Base-by-base conservation (phyloP, 2,329 filamentous ascomycete genomes). In the Epichloe elymi region DNA sequence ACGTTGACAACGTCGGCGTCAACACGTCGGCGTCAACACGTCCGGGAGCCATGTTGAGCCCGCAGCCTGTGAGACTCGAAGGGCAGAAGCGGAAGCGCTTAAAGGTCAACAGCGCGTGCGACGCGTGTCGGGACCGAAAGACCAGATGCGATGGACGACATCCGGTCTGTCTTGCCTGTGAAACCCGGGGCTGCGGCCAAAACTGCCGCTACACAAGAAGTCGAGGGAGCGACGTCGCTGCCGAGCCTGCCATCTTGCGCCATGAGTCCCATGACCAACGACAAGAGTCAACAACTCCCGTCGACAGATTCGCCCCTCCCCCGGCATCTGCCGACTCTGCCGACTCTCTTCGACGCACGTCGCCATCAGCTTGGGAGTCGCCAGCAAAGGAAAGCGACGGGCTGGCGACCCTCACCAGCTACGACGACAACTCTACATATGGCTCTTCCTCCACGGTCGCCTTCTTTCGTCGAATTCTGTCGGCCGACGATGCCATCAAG, bases 301-400 rank as follows among this genome's bases (percentile, higher is more conserved):
- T 20, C 35, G 37, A 42, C 17, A 15, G 3, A n/a, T 45, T 23
- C 3, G 19, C 12, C 11, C n/a, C 20, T 23, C 19, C 19, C 5
- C 38, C 48, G 7, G 10, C 35, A 11, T 39, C 41, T 11, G 20
- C 40, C 2, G 15, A 23, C 14, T 39, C 41, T 11, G 15, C 40
- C 2, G 33, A 50, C 14, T 38, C 20, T 15, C 35, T 15, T 2
- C 40, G 33, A 20, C 40, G n/a, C 35, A 19, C 35, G 15, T 15
- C 33, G 8, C 11, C 35, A 15, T 33, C 48, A 10, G 44, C 33
- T 8, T 50, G 41, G 48, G 48, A 50, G 20, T 45, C 48, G 5
- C 8, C 40, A 10, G 35, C 48, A 20, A 50, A 44, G 12, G 48
- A 50, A n/a, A 50, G 48, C 48, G 48, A 50, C n/a, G 48, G 48